phyloP scores from a whole-genome alignment of 2,329 filamentous ascomycete genomes.

The Talaromyces sp. region DNA sequence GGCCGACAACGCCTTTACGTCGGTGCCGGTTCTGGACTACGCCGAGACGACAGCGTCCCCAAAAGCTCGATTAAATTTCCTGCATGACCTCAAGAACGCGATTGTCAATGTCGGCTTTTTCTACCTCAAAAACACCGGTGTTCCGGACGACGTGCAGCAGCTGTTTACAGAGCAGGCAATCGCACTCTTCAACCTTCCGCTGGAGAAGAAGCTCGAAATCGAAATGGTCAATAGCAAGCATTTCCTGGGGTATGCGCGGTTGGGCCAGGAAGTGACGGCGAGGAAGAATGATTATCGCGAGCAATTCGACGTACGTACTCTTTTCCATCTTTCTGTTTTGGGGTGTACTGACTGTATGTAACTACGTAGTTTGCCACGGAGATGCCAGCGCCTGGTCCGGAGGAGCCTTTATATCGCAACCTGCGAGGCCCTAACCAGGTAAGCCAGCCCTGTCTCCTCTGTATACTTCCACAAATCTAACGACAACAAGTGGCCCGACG shows the following conservation, averaged over 20 bases:
- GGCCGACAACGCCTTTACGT: conserved; percentile 18
- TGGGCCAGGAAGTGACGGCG: conserved; percentile 30
- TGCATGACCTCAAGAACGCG: conserved; percentile 25
- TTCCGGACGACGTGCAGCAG: conserved; percentile 18
- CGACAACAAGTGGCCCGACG: conserved; percentile 29
- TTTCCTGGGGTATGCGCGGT: conserved; percentile 31
- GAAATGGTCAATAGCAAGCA: conserved; percentile 39
- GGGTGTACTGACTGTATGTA: not conserved
- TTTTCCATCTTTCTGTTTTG: not conserved
- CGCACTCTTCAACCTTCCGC: conserved; percentile 39
- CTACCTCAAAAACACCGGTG: conserved; percentile 26
- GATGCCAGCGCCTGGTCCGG: conserved; percentile 26
- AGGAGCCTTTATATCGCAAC: conserved; percentile 31
- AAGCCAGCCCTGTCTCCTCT: not conserved
- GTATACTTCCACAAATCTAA: not conserved
- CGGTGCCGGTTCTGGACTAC: conserved; percentile 29
- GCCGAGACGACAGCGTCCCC: conserved; percentile 15
- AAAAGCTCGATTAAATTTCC: conserved; percentile 21
- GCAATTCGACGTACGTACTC: conserved; percentile 33
- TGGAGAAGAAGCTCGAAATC: conserved; percentile 45
- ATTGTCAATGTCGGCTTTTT: conserved; percentile 33
- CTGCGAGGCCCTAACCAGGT: conserved; percentile 33
- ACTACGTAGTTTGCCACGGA: conserved; percentile 32
- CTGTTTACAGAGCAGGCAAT: conserved; percentile 34
- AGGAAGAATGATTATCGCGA: conserved; percentile 29